Evolutionary conservation across 768 basidiomycete genomes (phyloP).

Genomic region (Pluteus cervinus): DNA sequence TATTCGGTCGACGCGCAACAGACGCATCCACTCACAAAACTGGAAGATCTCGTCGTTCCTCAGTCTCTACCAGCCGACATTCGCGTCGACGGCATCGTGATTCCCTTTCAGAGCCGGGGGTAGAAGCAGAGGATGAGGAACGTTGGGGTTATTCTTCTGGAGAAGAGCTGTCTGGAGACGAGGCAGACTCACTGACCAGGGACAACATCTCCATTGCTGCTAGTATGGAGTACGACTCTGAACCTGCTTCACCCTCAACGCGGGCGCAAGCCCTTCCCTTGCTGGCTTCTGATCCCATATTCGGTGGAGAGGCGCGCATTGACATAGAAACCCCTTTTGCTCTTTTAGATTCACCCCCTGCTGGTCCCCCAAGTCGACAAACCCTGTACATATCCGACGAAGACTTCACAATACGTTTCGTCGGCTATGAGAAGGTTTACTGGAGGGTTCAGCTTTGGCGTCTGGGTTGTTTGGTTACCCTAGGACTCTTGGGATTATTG

Average conservation of each 20-base stretch:
- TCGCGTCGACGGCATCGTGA: slow-evolving; percentile 41
- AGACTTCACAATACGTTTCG: slow-evolving; percentile 80
- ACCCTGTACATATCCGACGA: slow-evolving; percentile 84
- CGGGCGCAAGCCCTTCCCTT: slow-evolving; percentile 52
- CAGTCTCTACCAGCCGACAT: slow-evolving; percentile 40
- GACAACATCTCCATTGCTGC: slow-evolving; percentile 44
- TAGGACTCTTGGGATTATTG: slow-evolving; percentile 71
- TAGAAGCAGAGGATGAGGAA: slow-evolving; percentile 57
- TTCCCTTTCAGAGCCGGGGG: slow-evolving; percentile 52
- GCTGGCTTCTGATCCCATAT: slow-evolving; percentile 70
- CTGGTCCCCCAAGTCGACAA: slow-evolving; percentile 82
- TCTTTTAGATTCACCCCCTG: slow-evolving; percentile 61
- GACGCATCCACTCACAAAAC: slow-evolving; percentile 31
- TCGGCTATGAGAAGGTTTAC: slow-evolving; percentile 69
- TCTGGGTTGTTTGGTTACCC: slow-evolving; percentile 53
- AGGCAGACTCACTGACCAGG: slow-evolving; percentile 14
- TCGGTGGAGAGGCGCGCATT: slow-evolving; percentile 78
- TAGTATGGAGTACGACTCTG: slow-evolving; percentile 69
- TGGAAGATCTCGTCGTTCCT: slow-evolving; percentile 52
- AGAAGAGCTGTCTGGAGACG: slow-evolving; percentile 58
- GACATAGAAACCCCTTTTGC: slow-evolving; percentile 71
- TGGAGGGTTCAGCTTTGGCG: slow-evolving; percentile 71
- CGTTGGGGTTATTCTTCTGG: slow-evolving; percentile 94
- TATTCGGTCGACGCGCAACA: slow-evolving; percentile 50
- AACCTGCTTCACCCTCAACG: slow-evolving; percentile 54